These are phyloP conservation scores for Malassezia japonica DNA, from an alignment of 1,284 basidiomycete genomes.

Conservation along the genomic window DNA sequence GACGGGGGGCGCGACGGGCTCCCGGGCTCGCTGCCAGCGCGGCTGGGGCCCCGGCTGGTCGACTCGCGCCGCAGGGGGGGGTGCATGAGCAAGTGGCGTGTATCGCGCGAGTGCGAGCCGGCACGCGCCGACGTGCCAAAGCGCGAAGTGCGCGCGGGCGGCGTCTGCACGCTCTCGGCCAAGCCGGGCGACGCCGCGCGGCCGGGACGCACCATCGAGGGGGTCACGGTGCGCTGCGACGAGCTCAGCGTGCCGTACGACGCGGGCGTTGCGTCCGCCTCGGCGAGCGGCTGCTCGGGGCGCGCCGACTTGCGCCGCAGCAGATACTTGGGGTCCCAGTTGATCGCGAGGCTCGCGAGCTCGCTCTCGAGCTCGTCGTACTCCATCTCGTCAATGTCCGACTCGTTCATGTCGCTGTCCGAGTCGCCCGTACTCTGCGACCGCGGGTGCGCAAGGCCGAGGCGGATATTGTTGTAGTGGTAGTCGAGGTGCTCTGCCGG, in stretches of 20 bases:
- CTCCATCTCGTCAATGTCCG: slow-evolving; percentile 7
- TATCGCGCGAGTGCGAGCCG: no score
- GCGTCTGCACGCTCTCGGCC: no score
- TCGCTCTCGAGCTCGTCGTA: slow-evolving; percentile 25
- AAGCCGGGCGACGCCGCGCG: slow-evolving; percentile 18
- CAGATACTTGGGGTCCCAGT: slow-evolving; percentile 16
- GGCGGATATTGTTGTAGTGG: slow-evolving; percentile 43
- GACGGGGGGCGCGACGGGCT: not conserved
- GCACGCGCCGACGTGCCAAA: not conserved
- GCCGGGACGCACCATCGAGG: slow-evolving; percentile 19
- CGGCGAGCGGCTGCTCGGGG: not conserved
- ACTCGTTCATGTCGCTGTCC: slow-evolving; percentile 25
- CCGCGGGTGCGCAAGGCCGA: slow-evolving; percentile 44
- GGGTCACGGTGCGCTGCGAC: slow-evolving; percentile 31
- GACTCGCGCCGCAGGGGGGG: not conserved
- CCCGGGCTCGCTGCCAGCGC: not conserved
- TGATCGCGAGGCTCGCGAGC: slow-evolving; percentile 30
- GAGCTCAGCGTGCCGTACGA: slow-evolving; percentile 34
- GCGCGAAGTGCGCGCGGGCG: not conserved
- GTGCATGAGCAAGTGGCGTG: no score
- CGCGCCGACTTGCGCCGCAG: not conserved
- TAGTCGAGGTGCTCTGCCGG: slow-evolving; percentile 44
- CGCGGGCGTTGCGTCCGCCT: not conserved
- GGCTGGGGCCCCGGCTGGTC: no score
- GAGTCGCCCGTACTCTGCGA: slow-evolving; percentile 24